Evolutionary conservation across 2,329 filamentous ascomycete species (phyloP), one percentile per base, ranked within the genome.

Genomic region (Ceratocystis eucalypticola): DNA sequence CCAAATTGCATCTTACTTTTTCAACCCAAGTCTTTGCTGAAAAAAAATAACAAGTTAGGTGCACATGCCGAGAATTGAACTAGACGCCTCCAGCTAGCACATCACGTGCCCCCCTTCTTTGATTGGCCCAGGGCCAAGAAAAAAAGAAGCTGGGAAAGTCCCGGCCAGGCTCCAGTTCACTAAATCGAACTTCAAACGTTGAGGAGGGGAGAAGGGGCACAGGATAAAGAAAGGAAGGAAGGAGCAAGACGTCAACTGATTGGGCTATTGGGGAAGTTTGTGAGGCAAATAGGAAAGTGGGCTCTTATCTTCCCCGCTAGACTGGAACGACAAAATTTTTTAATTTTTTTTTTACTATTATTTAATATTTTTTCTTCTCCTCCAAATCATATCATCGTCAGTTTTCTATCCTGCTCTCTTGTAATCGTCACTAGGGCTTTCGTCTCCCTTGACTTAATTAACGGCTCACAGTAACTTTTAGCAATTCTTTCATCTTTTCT

Each of bases 301-400:
- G 46, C 17, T 53, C 20, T 15, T 8, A 7, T 17, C n/a, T 25
- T 28, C 41, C 61, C 37, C 61, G 61, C 61, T 25, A 62, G 41
- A 62, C 61, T 28, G 37, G 28, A 37, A n/a, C 61, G 22, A 5
- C 22, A 22, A 28, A 44, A 37, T n/a, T 48, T 22, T 15, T 44
- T 57, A 25, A 41, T 25, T 46, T 67, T 57, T 65, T 30, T 63
- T 61, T 7, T 57, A 2, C 44, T 63, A 28, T 68, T 62, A 28
- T 22, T 28, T 63, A 63, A 22, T n/a, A 22, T 53, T 64, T 37
- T 50, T 48, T 57, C 53, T 28, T 53, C 44, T 44, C 17, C 64
- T 46, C 57, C 53, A 15, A 41, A 53, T 30, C 55, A 62, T 63
- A 37, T 10, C 17, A 37, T 59, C 28, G 55, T 59, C 55, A 59